Evolutionary conservation across 495 filamentous ascomycete genomes (phyloP).

Genomic region (Pyrenopolyporus hunteri): DNA sequence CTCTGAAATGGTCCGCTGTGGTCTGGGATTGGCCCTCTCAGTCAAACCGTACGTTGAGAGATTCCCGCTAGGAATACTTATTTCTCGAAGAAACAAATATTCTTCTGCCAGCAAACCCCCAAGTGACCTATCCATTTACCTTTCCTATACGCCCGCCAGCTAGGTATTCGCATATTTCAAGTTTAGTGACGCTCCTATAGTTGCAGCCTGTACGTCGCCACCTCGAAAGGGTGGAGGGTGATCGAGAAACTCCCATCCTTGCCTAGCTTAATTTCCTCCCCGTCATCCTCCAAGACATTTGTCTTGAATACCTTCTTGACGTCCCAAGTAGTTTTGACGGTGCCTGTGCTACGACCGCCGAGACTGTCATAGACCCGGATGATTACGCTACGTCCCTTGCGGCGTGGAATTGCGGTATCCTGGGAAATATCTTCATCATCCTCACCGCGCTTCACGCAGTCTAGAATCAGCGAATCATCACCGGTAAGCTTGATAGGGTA

Average conservation of each 20-base stretch:
- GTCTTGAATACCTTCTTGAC: conserved; percentile 80
- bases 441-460: conserved; percentile 90
- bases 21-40: too few species aligned
- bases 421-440: conserved; percentile 88
- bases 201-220: conserved; percentile 81
- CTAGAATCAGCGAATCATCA: conserved; percentile 70
- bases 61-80: background rate
- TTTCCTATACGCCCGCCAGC: background rate
- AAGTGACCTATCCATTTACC: too few species aligned
- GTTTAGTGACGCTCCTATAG: conserved; percentile 48
- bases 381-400: conserved; percentile 78
- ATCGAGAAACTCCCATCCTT: conserved; percentile 63
- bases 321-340: conserved; percentile 66
- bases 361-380: conserved; percentile 87
- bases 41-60: too few species aligned
- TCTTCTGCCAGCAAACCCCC: too few species aligned
- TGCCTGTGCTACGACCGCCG: conserved; percentile 77
- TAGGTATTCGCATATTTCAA: background rate
- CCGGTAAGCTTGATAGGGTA: conserved; percentile 62
- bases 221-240: conserved; percentile 84
- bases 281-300: conserved; percentile 78
- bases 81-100: background rate
- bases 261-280: conserved; percentile 59
- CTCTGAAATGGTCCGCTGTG: background rate
- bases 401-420: conserved; percentile 67